A percentile compares a stretch with the other conserved stretches of the same genome.
Evolutionary conservation across 257 asterid species (phyloP).

Genomic region (Handroanthus guayacan): DNA sequence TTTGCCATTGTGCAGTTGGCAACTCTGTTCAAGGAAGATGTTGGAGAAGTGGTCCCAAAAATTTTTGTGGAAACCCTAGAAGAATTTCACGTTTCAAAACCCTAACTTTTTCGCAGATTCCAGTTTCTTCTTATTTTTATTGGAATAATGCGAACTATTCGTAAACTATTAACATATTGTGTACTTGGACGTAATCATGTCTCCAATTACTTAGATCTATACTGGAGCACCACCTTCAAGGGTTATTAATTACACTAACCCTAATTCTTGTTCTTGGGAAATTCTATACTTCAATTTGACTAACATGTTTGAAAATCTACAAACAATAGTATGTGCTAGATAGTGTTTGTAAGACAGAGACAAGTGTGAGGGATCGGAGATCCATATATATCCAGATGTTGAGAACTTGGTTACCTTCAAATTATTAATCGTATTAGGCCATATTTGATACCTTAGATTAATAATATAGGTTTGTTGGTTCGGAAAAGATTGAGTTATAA

Average conservation of each 20-base stretch:
- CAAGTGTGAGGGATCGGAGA: no score
- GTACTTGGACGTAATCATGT: slow-evolving; percentile 18
- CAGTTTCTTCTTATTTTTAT: slow-evolving; percentile 5
- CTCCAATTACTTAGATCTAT: not conserved
- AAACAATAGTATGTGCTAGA: not conserved
- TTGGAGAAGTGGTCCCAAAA: slow-evolving; percentile 55
- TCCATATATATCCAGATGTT: no score
- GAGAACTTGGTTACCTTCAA: no score
- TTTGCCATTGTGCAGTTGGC: not conserved
- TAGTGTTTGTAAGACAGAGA: no score
- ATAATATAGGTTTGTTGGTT: no score
- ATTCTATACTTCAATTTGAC: not conserved
- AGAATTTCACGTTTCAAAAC: slow-evolving; percentile 33
- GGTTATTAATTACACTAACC: slow-evolving; percentile 25
- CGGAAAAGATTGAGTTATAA: no score
- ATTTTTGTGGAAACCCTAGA: slow-evolving; percentile 41
- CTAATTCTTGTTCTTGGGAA: slow-evolving; percentile 22
- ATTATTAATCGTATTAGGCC: no score
- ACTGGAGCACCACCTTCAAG: slow-evolving; percentile 25
- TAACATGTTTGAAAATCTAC: not conserved
- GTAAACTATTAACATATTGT: slow-evolving; percentile 25
- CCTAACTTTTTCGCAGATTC: slow-evolving; percentile 36
- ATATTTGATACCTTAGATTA: no score
- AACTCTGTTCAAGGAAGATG: slow-evolving; percentile 26
- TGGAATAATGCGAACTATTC: slow-evolving; percentile 33